Evolutionary conservation across 176 grass and related monocot genomes (phyloP).

Genomic region (Phoenix roebelenii): DNA sequence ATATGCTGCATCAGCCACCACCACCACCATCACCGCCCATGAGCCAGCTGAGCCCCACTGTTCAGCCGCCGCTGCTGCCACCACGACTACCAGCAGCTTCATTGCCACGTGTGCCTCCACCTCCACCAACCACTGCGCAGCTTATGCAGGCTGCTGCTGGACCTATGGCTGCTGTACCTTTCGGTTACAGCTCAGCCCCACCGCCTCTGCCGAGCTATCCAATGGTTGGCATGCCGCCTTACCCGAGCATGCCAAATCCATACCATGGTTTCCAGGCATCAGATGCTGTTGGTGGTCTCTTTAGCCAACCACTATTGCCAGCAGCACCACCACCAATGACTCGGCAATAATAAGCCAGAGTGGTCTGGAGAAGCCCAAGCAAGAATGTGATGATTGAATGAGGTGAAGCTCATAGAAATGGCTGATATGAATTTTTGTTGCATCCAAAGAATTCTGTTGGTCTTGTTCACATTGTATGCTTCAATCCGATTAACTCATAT

Average conservation of each 20-base stretch:
- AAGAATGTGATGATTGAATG: too few relatives aligned
- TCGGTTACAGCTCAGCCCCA: slow-evolving; percentile 3
- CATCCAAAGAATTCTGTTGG: too few relatives aligned
- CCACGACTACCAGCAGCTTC: not conserved
- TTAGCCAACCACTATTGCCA: slow-evolving; percentile 15
- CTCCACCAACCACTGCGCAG: not conserved
- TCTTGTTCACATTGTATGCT: too few relatives aligned
- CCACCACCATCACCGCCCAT: slow-evolving; percentile 18
- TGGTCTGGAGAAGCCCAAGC: too few relatives aligned
- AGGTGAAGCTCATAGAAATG: too few relatives aligned
- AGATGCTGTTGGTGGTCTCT: not conserved
- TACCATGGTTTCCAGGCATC: slow-evolving; percentile 5
- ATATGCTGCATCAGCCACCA: slow-evolving; percentile 33
- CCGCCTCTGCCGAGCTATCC: not conserved
- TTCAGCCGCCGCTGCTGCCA: not conserved
- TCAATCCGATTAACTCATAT: too few relatives aligned
- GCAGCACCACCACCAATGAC: slow-evolving; percentile 11
- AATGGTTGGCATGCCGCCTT: too few relatives aligned
- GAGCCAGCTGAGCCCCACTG: not conserved
- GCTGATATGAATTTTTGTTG: too few relatives aligned
- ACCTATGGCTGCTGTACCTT: not conserved
- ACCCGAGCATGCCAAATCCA: not conserved
- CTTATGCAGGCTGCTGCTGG: slow-evolving; percentile 1
- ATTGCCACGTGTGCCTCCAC: not conserved
- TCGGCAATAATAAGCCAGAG: not conserved